Percentiles rank a stretch among this genome's conserved stretches.
Evolutionary conservation across 768 basidiomycete genomes (phyloP).

Genomic region (Stropharia rugosoannulata): DNA sequence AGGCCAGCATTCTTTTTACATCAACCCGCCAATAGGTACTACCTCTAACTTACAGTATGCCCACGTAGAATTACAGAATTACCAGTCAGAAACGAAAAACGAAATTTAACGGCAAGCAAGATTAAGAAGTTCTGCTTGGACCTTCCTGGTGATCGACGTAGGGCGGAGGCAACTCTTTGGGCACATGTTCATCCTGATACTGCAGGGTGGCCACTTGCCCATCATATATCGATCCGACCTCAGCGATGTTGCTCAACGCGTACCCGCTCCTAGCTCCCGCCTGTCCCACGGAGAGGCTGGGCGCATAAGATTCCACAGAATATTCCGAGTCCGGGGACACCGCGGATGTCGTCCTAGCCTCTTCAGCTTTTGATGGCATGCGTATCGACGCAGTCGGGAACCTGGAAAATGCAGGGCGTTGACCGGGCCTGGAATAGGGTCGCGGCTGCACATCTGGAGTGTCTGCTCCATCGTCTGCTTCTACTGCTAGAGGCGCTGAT

Average conservation of each 20-base stretch:
- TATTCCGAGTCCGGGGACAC: constrained; percentile 4
- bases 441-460: not conserved
- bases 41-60: too few relatives aligned
- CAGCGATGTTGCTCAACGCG: not conserved
- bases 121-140: not conserved
- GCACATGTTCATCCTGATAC: not conserved
- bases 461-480: not conserved
- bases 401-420: not conserved
- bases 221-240: not conserved
- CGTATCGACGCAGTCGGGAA: constrained; percentile 1
- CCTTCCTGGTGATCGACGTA: not conserved
- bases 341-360: not conserved
- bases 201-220: not conserved
- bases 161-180: not conserved
- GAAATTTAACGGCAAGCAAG: too few relatives aligned
- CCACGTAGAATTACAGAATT: too few relatives aligned
- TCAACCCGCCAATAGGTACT: too few relatives aligned
- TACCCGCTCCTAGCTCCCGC: not conserved
- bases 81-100: too few relatives aligned
- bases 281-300: not conserved
- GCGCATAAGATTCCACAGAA: not conserved
- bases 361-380: not conserved
- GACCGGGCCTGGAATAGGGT: not conserved
- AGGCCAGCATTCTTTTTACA: too few relatives aligned
- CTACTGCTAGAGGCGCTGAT: not conserved